A percentile compares a stretch with the other conserved stretches of the same genome.
Evolutionary conservation across 345 rosid species (phyloP).

Genomic region (Rhodamnia rubescens): DNA sequence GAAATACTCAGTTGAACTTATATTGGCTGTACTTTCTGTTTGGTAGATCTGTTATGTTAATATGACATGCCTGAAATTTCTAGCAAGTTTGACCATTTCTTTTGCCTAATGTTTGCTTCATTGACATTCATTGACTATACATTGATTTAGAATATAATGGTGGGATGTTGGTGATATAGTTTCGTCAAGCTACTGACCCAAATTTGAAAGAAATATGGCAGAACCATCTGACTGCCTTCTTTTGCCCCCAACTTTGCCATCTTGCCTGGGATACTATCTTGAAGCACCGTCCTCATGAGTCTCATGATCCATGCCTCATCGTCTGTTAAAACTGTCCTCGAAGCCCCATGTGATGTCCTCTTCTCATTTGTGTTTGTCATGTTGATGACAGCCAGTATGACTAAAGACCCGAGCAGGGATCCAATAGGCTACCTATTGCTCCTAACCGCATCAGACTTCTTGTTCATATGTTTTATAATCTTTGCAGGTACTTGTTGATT

Average conservation of each 20-base stretch:
- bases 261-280: not conserved
- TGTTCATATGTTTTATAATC: not conserved
- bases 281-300: not conserved
- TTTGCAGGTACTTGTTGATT: slow-evolving; percentile 52
- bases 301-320: not conserved
- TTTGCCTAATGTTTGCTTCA: not conserved
- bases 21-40: not conserved
- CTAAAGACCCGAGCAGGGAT: not conserved
- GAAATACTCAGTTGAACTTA: not conserved
- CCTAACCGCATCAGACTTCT: not conserved
- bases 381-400: not conserved
- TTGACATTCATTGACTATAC: not conserved
- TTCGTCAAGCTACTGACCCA: not conserved
- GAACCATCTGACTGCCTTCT: not conserved
- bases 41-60: not conserved
- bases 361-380: not conserved
- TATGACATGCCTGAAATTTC: not conserved
- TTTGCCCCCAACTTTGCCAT: not conserved
- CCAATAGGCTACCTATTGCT: not conserved
- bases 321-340: not conserved
- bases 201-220: not conserved
- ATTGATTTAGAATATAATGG: not conserved
- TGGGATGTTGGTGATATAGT: not conserved
- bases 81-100: not conserved
- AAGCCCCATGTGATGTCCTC: not conserved